These are phyloP conservation scores for Aspergillus costaricaensis DNA, from an alignment of 2,329 filamentous ascomycete species.

Conservation along the genomic window DNA sequence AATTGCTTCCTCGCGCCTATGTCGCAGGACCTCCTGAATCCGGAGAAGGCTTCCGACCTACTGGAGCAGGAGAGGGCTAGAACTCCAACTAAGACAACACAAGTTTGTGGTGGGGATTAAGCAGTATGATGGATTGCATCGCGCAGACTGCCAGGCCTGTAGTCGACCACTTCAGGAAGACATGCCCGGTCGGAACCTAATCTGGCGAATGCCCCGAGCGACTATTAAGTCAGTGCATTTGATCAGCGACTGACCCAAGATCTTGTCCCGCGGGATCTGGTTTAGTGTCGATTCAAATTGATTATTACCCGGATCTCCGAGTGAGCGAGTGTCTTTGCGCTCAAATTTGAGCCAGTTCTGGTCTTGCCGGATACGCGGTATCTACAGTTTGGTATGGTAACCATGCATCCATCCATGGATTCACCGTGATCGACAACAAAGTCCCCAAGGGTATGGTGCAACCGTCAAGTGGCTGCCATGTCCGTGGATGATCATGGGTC, in stretches of 20 bases:
- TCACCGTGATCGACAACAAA: background rate
- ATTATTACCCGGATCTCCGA: background rate
- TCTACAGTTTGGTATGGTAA: background rate
- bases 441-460: constrained; percentile 1
- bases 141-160: background rate
- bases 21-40: background rate
- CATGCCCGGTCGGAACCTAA: background rate
- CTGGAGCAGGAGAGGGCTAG: background rate
- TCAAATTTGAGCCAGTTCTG: background rate
- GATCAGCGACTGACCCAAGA: background rate
- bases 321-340: background rate
- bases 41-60: background rate
- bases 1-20: background rate
- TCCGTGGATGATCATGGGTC: background rate
- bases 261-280: background rate
- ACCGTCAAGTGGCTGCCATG: constrained; percentile 5
- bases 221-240: background rate
- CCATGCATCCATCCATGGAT: background rate
- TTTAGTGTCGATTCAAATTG: background rate
- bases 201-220: background rate
- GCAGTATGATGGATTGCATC: background rate
- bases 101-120: background rate
- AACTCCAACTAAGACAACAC: too few relatives aligned
- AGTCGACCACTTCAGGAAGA: background rate
- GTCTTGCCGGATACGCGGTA: background rate